Conservation (phyloP, 306 rosid genomes). For the Crataegus laevigata region DNA sequence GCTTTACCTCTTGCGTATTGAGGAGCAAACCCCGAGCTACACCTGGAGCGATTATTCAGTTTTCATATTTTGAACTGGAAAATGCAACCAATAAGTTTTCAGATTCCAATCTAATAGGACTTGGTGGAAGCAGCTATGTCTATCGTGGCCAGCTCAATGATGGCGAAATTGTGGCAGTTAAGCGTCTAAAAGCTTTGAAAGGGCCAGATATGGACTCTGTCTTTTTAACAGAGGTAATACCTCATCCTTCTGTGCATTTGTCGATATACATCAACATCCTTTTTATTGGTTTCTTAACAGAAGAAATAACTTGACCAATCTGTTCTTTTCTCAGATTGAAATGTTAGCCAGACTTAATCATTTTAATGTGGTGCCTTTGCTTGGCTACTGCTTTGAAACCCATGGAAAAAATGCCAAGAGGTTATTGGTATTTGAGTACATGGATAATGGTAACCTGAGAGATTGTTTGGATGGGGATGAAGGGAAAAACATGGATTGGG, state of each 20-base stretch:
- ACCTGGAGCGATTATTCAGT: constrained; percentile 63
- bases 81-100: constrained; percentile 72
- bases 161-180: constrained; percentile 69
- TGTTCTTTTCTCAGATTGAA: constrained; percentile 62
- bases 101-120: constrained; percentile 71
- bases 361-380: constrained; percentile 81
- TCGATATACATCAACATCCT: background rate
- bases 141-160: constrained; percentile 67
- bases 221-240: constrained; percentile 69
- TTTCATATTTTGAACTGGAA: constrained; percentile 72
- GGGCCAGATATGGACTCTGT: constrained; percentile 62
- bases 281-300: background rate
- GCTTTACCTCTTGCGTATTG: constrained; percentile 60
- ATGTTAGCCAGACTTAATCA: constrained; percentile 86
- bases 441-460: constrained; percentile 82
- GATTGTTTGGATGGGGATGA: constrained; percentile 64
- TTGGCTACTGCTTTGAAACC: constrained; percentile 83
- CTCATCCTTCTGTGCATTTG: constrained; percentile 16
- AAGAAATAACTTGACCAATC: background rate
- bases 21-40: constrained; percentile 46
- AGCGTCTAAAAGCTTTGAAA: constrained; percentile 59
- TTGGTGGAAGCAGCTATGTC: constrained; percentile 89
- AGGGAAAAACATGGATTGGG: constrained; percentile 61
- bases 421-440: constrained; percentile 73
- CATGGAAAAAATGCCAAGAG: constrained; percentile 70